phyloP scores from a whole-genome alignment of 352 stramenopile genomes.

The Pythium insidiosum region DNA sequence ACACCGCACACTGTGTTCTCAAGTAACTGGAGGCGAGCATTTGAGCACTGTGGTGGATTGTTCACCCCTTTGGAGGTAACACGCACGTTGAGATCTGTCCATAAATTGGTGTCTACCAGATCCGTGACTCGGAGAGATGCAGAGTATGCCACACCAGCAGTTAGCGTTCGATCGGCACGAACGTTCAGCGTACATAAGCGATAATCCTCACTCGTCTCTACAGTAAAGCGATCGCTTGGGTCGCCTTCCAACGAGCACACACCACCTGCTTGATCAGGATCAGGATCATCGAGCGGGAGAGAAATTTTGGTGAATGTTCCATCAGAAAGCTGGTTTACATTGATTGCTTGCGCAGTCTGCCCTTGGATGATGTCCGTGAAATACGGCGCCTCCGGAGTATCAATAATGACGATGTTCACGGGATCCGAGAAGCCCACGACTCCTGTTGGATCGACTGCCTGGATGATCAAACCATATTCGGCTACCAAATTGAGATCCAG shows the following conservation, averaged over 20 bases:
- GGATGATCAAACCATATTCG: constrained; percentile 27
- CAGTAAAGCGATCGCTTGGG: constrained; percentile 17
- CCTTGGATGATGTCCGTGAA: constrained; percentile 27
- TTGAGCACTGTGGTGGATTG: constrained; percentile 29
- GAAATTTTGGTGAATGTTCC: constrained; percentile 32
- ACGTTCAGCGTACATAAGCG: constrained; percentile 17
- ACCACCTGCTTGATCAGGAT: constrained; percentile 33
- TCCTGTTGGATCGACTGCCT: constrained; percentile 33
- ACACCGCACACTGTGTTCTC: constrained; percentile 31
- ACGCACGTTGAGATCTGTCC: constrained; percentile 27
- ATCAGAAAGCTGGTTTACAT: constrained; percentile 33
- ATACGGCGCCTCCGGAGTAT: constrained; percentile 33
- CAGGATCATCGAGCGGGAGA: constrained; percentile 31
- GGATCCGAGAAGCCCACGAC: constrained; percentile 24
- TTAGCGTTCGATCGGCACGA: constrained; percentile 3
- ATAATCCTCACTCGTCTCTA: constrained; percentile 16
- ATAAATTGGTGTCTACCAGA: constrained; percentile 20
- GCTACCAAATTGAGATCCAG: constrained; percentile 28
- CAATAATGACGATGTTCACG: constrained; percentile 28
- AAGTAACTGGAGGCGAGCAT: constrained; percentile 18
- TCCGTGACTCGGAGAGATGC: constrained; percentile 30
- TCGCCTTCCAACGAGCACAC: constrained; percentile 29
- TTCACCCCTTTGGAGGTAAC: constrained; percentile 42
- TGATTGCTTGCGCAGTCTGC: constrained; percentile 26
- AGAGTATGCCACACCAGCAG: constrained; percentile 7